Evolutionary conservation across 2,329 filamentous ascomycete species (phyloP).

Genomic region (Colletotrichum lindemuthianum): DNA sequence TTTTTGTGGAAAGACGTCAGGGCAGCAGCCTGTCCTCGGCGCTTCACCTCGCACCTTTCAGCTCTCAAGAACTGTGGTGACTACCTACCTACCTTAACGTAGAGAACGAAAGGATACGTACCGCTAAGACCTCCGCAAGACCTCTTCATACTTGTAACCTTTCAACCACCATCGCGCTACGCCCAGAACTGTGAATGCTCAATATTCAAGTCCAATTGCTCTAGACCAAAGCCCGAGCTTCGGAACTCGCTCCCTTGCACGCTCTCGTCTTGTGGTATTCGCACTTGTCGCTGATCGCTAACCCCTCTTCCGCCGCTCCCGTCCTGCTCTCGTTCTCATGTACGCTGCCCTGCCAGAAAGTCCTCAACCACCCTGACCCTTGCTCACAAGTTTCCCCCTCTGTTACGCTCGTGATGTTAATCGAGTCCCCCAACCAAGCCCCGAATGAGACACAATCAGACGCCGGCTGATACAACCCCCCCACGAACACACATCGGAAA

Average conservation of each 20-base stretch:
- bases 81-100: not conserved
- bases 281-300: constrained; percentile 26
- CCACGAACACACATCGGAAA: not conserved
- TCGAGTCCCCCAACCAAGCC: not conserved
- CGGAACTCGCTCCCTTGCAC: not conserved
- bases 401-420: too few relatives aligned
- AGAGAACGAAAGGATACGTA: constrained; percentile 9
- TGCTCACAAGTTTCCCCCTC: too few relatives aligned
- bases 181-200: constrained; percentile 18
- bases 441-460: constrained; percentile 21
- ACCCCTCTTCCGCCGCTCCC: constrained; percentile 12
- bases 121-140: not conserved
- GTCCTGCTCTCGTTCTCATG: constrained; percentile 6
- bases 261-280: constrained; percentile 8
- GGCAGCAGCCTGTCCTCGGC: too few relatives aligned
- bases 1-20: too few relatives aligned
- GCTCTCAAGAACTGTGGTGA: not conserved
- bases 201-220: constrained; percentile 16
- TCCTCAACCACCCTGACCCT: constrained; percentile 16
- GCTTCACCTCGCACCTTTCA: not conserved
- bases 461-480: not conserved
- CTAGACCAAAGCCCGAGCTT: not conserved
- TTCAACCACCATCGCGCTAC: constrained; percentile 18
- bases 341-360: not conserved
- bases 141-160: constrained; percentile 5